phyloP scores from a whole-genome alignment of 2,329 filamentous ascomycete genomes.

The Aspergillus tubingensis region DNA sequence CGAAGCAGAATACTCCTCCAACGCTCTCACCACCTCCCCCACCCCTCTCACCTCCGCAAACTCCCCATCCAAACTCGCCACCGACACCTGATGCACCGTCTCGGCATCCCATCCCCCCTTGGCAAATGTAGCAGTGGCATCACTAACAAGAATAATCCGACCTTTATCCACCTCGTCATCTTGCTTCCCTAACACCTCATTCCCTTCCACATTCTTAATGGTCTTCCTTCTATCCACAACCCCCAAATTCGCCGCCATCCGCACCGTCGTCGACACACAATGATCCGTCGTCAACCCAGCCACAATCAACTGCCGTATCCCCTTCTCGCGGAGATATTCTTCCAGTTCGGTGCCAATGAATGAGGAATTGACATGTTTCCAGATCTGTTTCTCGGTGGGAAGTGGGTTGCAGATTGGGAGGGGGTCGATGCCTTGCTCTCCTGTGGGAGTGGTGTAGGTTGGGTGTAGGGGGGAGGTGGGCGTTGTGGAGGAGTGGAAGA shows the following conservation, averaged over 20 bases:
- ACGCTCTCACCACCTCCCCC: conserved; percentile 37
- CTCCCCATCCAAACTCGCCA: conserved; percentile 49
- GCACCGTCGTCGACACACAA: conserved; percentile 52
- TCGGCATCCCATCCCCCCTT: conserved; percentile 50
- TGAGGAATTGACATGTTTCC: conserved; percentile 50
- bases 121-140: conserved; percentile 51
- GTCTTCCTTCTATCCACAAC: conserved; percentile 26
- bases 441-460: conserved; percentile 23
- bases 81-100: conserved; percentile 47
- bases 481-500: conserved; percentile 47
- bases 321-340: conserved; percentile 33
- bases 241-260: conserved; percentile 52
- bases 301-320: conserved; percentile 44
- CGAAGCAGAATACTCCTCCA: conserved; percentile 13
- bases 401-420: conserved; percentile 29
- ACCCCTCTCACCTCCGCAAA: conserved; percentile 48
- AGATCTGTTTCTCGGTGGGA: conserved; percentile 40
- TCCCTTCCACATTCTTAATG: too few relatives aligned
- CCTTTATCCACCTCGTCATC: conserved; percentile 14
- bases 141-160: conserved; percentile 46
- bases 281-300: conserved; percentile 52
- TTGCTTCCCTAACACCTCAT: too few relatives aligned
- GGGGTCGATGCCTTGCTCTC: conserved; percentile 33
- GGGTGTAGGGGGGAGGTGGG: conserved; percentile 42
- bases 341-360: conserved; percentile 52